phyloP scores from a whole-genome alignment of 2,329 filamentous ascomycete genomes.

The Exophiala sideris region DNA sequence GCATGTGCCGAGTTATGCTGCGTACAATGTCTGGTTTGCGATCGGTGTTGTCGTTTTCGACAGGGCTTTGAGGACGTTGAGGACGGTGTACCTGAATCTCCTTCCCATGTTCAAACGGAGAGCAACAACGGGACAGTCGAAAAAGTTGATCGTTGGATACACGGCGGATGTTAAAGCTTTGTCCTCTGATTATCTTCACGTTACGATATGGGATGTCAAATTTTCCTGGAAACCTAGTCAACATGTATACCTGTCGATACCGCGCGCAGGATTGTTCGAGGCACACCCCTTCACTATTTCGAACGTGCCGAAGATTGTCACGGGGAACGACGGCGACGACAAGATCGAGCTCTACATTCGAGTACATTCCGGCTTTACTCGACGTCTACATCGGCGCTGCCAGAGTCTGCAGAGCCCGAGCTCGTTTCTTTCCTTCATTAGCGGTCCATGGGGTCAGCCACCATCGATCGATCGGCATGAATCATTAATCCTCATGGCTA shows the following conservation, averaged over 20 bases:
- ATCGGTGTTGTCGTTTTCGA: constrained; percentile 24
- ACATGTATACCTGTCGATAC: constrained; percentile 50
- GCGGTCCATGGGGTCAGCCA: constrained; percentile 20
- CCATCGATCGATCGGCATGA: constrained; percentile 21
- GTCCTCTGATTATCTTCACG: constrained; percentile 11
- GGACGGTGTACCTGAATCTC: constrained; percentile 14
- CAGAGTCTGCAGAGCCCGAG: background rate
- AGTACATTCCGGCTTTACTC: constrained; percentile 24
- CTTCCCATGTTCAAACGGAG: background rate
- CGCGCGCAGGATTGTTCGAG: constrained; percentile 35
- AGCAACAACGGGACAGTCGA: background rate
- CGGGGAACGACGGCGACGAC: constrained; percentile 3
- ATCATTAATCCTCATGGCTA: constrained; percentile 22
- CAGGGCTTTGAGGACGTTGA: constrained; percentile 15
- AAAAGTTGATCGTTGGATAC: constrained; percentile 6
- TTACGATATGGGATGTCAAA: constrained; percentile 13
- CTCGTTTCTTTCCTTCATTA: constrained; percentile 15
- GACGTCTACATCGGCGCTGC: constrained; percentile 16
- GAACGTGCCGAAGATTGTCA: constrained; percentile 28
- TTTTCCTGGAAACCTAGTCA: constrained; percentile 60
- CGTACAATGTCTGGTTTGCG: constrained; percentile 26
- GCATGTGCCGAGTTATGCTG: constrained; percentile 23
- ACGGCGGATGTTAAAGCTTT: constrained; percentile 14
- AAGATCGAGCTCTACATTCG: constrained; percentile 20
- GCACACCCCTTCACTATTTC: constrained; percentile 64